phyloP scores from a whole-genome alignment of 345 rosid genomes.

The Carallia brachiata region DNA sequence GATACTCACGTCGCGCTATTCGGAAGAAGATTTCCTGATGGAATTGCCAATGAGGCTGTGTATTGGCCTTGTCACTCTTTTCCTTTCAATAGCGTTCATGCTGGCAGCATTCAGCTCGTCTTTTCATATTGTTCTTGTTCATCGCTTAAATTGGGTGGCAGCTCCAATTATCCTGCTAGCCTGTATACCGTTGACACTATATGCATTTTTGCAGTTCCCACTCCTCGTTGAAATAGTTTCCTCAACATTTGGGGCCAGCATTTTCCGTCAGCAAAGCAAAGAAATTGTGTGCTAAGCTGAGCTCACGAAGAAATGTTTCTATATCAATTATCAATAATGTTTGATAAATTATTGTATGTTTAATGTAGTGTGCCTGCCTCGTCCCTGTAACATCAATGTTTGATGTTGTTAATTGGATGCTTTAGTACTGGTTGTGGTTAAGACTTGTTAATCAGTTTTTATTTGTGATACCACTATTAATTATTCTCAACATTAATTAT shows the following conservation, averaged over 20 bases:
- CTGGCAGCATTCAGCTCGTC: neutral
- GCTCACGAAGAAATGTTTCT: neutral
- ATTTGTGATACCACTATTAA: no score
- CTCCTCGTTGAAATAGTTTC: constrained; percentile 8
- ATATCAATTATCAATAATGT: no score
- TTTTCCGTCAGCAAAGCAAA: neutral
- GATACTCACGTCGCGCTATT: constrained; percentile 20
- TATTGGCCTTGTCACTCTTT: constrained; percentile 10
- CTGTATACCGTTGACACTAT: constrained; percentile 8
- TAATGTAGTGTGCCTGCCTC: no score
- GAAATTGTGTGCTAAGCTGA: neutral
- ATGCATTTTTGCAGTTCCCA: constrained; percentile 18
- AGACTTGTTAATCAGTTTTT: no score
- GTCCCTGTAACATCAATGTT: no score
- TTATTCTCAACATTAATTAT: no score
- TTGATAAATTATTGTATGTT: no score
- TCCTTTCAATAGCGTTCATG: no score
- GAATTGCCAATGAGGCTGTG: constrained; percentile 15
- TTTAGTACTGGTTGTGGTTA: no score
- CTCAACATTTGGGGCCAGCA: constrained; percentile 7
- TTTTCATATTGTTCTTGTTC: constrained; percentile 5
- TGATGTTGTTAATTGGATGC: no score
- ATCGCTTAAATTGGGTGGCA: constrained; percentile 3
- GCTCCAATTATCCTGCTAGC: constrained; percentile 12
- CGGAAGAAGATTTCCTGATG: constrained; percentile 18